Conservation (phyloP, 495 filamentous ascomycete genomes). For the Annulohypoxylon moriforme region DNA sequence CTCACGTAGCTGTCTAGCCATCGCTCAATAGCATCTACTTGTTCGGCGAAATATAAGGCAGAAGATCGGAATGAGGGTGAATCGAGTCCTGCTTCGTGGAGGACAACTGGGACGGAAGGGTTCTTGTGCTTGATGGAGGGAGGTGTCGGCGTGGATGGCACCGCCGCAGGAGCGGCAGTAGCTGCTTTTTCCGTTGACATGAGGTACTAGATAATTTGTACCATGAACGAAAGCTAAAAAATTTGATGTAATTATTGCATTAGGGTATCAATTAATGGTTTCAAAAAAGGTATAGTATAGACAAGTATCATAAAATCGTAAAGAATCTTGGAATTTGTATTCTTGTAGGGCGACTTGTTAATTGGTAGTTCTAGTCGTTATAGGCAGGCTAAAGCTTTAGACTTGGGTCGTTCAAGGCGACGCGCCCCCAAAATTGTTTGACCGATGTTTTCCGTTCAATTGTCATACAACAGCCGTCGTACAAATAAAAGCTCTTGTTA, state of each 20-base stretch:
- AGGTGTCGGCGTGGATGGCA: constrained; percentile 21
- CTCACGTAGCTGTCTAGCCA: constrained; percentile 92
- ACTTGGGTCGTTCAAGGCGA: neutral
- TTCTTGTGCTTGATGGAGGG: constrained; percentile 45
- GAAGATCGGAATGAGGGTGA: constrained; percentile 94
- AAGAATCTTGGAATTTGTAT: neutral
- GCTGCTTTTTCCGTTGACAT: constrained; percentile 29
- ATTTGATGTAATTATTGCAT: constrained; percentile 29
- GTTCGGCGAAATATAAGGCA: constrained; percentile 87
- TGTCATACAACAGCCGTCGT: constrained; percentile 1
- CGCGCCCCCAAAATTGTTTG: constrained; percentile 20
- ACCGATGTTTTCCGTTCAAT: constrained; percentile 1
- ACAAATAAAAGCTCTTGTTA: neutral
- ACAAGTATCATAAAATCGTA: constrained; percentile 14
- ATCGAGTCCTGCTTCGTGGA: constrained; percentile 95
- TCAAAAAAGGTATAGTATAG: constrained; percentile 6
- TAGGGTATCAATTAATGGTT: constrained; percentile 5
- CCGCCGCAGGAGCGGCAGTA: constrained; percentile 23
- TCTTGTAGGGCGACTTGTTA: constrained; percentile 11
- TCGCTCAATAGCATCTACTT: constrained; percentile 89
- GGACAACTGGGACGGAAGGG: constrained; percentile 75
- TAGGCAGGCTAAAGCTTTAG: neutral
- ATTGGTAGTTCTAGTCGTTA: constrained; percentile 3
- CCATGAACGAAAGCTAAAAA: constrained; percentile 13
- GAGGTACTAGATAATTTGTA: constrained; percentile 7